phyloP scores from a whole-genome alignment of 345 rosid genomes.

The Fremontodendron californicum region DNA sequence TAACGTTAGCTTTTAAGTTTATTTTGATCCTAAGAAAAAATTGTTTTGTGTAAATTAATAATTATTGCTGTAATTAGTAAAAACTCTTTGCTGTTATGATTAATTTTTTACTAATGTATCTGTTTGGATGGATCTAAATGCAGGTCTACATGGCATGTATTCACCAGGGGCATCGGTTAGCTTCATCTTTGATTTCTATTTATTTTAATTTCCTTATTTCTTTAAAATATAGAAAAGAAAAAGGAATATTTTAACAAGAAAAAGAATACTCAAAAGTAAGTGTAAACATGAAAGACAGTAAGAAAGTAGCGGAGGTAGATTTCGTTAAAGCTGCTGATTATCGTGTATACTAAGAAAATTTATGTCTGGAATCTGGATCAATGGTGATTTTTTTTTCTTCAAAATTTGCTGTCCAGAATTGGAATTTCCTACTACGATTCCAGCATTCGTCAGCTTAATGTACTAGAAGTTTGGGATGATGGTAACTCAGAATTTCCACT shows the following conservation, averaged over 20 bases:
- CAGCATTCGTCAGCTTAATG: slow-evolving; percentile 76
- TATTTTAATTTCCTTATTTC: neutral
- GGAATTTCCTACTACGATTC: slow-evolving; percentile 90
- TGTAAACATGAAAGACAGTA: neutral
- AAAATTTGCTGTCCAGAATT: slow-evolving; percentile 38
- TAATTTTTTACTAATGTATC: neutral
- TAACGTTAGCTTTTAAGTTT: neutral
- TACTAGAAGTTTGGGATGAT: slow-evolving; percentile 95
- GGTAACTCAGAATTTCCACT: slow-evolving; percentile 62
- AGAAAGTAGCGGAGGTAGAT: neutral
- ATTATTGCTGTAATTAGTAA: neutral
- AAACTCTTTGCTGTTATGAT: neutral
- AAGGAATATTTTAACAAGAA: neutral
- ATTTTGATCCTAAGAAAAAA: neutral
- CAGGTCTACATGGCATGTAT: slow-evolving; percentile 98
- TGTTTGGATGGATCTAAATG: slow-evolving; percentile 26
- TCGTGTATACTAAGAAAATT: neutral
- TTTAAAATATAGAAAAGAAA: neutral
- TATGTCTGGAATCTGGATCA: neutral
- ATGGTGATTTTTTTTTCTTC: neutral
- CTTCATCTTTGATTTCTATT: slow-evolving; percentile 10
- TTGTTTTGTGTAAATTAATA: neutral
- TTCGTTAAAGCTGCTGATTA: neutral
- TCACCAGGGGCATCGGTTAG: slow-evolving; percentile 73
- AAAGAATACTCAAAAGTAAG: neutral